Conservation (phyloP, 805 yeast genomes). For the Yamadazyma nakazawae region DNA sequence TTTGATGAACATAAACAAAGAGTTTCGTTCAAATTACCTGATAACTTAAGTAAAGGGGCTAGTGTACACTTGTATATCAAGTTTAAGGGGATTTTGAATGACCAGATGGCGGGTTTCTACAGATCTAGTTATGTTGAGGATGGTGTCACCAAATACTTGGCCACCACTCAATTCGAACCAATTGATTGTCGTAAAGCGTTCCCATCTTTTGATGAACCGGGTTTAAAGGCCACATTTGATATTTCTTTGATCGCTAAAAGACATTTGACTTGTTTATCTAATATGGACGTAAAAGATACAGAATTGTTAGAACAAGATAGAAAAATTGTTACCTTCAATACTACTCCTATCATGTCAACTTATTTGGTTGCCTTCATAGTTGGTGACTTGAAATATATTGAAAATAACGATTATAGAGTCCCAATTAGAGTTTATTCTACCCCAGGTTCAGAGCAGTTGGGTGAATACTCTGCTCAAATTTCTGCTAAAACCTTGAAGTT, state of each 20-base stretch:
- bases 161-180: conserved; percentile 84
- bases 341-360: conserved; percentile 84
- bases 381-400: conserved; percentile 75
- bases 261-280: conserved; percentile 58
- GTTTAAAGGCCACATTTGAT: conserved; percentile 70
- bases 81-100: conserved; percentile 64
- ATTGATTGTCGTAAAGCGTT: conserved; percentile 85
- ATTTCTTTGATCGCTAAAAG: conserved; percentile 57
- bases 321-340: conserved; percentile 60
- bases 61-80: conserved; percentile 45
- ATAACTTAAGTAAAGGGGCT: conserved; percentile 32
- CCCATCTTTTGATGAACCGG: conserved; percentile 77
- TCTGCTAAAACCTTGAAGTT: conserved; percentile 73
- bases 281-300: conserved; percentile 62
- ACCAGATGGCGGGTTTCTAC: conserved; percentile 82
- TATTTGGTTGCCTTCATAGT: conserved; percentile 80
- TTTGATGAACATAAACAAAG: conserved; percentile 38
- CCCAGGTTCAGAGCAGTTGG: conserved; percentile 70
- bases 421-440: conserved; percentile 83
- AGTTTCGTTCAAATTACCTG: conserved; percentile 38
- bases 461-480: conserved; percentile 67
- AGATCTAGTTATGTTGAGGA: conserved; percentile 62
- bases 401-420: conserved; percentile 59
- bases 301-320: conserved; percentile 38
- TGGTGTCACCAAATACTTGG: conserved; percentile 66